Conservation (phyloP, 768 basidiomycete genomes). For the Thelephora ganbajun region DNA sequence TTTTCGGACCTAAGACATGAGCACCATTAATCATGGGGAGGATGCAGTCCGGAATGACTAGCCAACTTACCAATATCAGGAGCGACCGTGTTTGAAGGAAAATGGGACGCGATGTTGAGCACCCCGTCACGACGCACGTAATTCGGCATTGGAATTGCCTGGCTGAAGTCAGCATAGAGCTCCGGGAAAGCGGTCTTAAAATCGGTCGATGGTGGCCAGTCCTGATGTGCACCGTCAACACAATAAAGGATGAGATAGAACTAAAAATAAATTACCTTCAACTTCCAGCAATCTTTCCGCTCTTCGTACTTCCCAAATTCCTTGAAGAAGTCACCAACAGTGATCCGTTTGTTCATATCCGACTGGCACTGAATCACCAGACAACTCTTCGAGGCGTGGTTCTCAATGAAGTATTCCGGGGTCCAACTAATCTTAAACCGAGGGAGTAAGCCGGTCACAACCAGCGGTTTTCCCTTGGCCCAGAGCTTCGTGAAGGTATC, state of each 20-base stretch:
- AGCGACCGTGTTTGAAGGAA: conserved; percentile 62
- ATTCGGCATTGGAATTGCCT: conserved; percentile 75
- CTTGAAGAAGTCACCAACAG: conserved; percentile 68
- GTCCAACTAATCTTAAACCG: conserved; percentile 66
- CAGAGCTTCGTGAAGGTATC: conserved; percentile 56
- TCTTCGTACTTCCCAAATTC: conserved; percentile 58
- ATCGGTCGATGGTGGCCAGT: conserved; percentile 86
- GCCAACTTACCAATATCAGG: conserved; percentile 59
- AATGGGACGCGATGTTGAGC: conserved; percentile 81
- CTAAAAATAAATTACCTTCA: conserved; percentile 39
- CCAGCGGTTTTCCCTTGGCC: conserved; percentile 60
- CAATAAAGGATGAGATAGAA: not conserved
- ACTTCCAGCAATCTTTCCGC: conserved; percentile 48
- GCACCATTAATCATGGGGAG: conserved; percentile 2
- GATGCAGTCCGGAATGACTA: conserved; percentile 10
- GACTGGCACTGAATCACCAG: conserved; percentile 76
- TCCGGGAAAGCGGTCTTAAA: conserved; percentile 77
- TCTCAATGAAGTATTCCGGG: conserved; percentile 65
- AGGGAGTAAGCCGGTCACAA: conserved; percentile 52
- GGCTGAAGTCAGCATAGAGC: conserved; percentile 73
- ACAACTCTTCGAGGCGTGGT: conserved; percentile 50
- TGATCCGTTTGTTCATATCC: conserved; percentile 45
- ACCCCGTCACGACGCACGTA: conserved; percentile 87
- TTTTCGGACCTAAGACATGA: conserved; percentile 60
- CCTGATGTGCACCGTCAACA: conserved; percentile 27